Evolutionary conservation across 1,284 basidiomycete genomes (phyloP).

Genomic region (Ceratobasidium sp.): DNA sequence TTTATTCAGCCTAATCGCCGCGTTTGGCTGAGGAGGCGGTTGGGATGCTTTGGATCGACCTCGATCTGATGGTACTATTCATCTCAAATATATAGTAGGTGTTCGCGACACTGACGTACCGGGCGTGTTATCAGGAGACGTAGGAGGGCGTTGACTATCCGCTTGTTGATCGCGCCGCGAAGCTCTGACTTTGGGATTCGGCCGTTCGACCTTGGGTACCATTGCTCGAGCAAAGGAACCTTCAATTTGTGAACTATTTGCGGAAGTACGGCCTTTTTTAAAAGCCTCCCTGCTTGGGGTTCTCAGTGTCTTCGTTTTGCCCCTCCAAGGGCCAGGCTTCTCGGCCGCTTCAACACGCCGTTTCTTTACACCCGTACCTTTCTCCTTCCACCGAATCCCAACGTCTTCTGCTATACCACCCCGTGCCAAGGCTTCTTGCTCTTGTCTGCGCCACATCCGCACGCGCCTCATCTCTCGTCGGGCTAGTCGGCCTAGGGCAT

Average conservation of each 20-base stretch:
- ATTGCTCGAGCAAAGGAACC: neutral
- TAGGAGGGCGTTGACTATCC: neutral
- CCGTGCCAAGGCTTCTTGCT: constrained; percentile 2
- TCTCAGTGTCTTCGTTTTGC: neutral
- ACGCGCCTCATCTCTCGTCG: constrained; percentile 20
- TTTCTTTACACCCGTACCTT: constrained; percentile 16
- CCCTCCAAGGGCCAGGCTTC: neutral
- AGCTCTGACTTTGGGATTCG: neutral
- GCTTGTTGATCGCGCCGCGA: neutral
- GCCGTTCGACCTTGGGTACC: too few species aligned
- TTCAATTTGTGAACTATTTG: neutral
- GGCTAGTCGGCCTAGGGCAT: neutral
- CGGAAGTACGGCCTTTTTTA: neutral
- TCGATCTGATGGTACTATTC: too few species aligned
- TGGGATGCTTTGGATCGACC: too few species aligned
- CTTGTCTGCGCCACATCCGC: constrained; percentile 29
- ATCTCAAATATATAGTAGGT: too few species aligned
- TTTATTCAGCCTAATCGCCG: too few species aligned
- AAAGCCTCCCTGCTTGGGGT: neutral
- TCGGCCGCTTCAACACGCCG: neutral
- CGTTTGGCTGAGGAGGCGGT: too few species aligned
- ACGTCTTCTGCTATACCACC: constrained; percentile 24
- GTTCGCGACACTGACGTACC: neutral
- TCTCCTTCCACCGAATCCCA: constrained; percentile 14
- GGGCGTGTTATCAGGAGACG: neutral